Percentiles rank a stretch among this genome's conserved stretches.
Evolutionary conservation across 495 filamentous ascomycete species (phyloP).

Genomic region (Letharia lupina): DNA sequence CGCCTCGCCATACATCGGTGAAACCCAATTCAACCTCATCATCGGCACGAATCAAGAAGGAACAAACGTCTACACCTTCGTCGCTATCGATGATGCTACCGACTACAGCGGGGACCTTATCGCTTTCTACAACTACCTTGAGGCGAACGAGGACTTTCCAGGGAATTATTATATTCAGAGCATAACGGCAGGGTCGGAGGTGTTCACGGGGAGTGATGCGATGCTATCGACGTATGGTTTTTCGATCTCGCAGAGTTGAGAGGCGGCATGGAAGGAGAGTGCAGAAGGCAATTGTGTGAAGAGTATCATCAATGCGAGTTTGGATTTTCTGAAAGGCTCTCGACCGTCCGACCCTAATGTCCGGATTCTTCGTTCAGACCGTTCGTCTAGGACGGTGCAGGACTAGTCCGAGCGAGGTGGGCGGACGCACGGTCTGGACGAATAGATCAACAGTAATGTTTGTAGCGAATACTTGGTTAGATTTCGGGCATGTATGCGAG

Average conservation of each 20-base stretch:
- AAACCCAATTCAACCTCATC: conserved; percentile 46
- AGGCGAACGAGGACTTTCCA: conserved; percentile 39
- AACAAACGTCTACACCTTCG: conserved; percentile 55
- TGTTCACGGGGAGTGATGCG: conserved; percentile 40
- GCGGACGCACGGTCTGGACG: no score
- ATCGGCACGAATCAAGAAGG: conserved; percentile 43
- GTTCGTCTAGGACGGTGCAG: no score
- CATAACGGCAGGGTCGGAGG: conserved; percentile 51
- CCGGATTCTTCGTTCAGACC: no score
- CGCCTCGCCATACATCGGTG: conserved; percentile 45
- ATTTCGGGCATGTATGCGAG: no score
- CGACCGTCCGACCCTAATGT: no score
- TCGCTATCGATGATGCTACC: conserved; percentile 39
- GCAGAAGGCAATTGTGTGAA: background rate
- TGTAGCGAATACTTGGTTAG: no score
- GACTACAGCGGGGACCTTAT: conserved; percentile 49
- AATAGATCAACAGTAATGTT: no score
- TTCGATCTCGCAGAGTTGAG: conserved; percentile 36
- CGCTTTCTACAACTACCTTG: conserved; percentile 51
- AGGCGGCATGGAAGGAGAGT: background rate
- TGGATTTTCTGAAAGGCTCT: background rate
- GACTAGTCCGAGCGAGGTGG: no score
- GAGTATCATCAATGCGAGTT: background rate
- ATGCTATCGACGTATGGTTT: conserved; percentile 35
- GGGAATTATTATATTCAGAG: conserved; percentile 46